Evolutionary conservation across 2,329 filamentous ascomycete genomes (phyloP).

Genomic region (Sporothrix brasiliensis): DNA sequence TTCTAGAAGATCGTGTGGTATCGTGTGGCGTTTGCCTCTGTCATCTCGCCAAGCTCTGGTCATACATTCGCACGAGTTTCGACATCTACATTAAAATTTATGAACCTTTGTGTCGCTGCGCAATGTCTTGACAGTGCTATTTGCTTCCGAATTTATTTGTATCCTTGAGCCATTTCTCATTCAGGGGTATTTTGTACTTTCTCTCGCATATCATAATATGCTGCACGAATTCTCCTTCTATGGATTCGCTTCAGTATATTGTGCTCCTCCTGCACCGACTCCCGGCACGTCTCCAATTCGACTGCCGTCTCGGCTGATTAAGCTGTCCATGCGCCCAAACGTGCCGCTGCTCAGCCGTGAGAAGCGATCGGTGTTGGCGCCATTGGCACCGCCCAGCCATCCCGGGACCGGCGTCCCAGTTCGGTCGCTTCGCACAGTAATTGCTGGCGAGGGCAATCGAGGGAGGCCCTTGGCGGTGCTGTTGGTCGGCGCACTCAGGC

Average conservation of each 20-base stretch:
- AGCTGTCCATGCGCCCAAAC: constrained; percentile 33
- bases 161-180: constrained; percentile 25
- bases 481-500: constrained; percentile 16
- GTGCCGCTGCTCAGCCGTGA: constrained; percentile 35
- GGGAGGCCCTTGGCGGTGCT: not conserved
- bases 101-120: not conserved
- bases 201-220: not conserved
- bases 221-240: not conserved
- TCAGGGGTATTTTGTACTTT: constrained; percentile 11
- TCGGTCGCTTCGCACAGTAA: constrained; percentile 17
- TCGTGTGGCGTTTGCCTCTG: not conserved
- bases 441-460: constrained; percentile 20
- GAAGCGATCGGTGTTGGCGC: constrained; percentile 19
- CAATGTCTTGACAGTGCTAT: not conserved
- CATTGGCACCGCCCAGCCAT: constrained; percentile 15
- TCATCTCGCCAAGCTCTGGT: constrained; percentile 12
- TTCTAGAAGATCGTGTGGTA: constrained; percentile 7
- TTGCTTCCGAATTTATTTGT: not conserved
- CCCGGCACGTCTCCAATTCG: not conserved
- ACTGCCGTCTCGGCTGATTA: constrained; percentile 16
- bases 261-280: not conserved
- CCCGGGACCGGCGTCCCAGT: not conserved
- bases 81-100: constrained; percentile 1
- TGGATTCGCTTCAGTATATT: not conserved
- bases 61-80: not conserved